These are phyloP conservation scores for Lentinula boryana DNA, from an alignment of 768 basidiomycete species.

Conservation along the genomic window DNA sequence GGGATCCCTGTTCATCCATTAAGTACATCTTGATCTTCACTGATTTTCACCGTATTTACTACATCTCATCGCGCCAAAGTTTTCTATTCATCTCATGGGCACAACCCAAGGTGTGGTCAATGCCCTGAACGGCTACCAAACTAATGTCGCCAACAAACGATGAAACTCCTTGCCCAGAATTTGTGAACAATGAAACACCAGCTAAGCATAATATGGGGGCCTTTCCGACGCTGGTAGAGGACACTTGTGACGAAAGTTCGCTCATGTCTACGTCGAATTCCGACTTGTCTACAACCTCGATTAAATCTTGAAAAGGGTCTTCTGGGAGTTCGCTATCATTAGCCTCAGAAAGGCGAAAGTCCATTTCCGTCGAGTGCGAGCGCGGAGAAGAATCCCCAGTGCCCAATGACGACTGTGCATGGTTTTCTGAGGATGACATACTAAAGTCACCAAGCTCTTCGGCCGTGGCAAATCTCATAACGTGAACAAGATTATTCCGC, in stretches of 20 bases:
- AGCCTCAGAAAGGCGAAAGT: not conserved
- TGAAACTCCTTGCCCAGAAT: not conserved
- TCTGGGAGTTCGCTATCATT: not conserved
- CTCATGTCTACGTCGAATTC: conserved; percentile 19
- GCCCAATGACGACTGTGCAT: not conserved
- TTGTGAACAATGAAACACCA: conserved; percentile 16
- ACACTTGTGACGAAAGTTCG: not conserved
- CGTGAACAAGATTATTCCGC: conserved; percentile 36
- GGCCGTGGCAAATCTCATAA: conserved; percentile 33
- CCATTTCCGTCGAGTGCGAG: conserved; percentile 23
- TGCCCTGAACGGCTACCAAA: not conserved
- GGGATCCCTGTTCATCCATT: too few species aligned
- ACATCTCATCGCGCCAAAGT: not conserved
- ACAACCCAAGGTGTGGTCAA: conserved; percentile 30
- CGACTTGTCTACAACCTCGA: conserved; percentile 15
- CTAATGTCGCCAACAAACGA: not conserved
- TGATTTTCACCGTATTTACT: too few species aligned
- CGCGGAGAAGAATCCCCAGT: conserved; percentile 4
- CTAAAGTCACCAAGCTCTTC: conserved; percentile 12
- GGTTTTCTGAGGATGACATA: conserved; percentile 10
- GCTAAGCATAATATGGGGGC: conserved; percentile 37
- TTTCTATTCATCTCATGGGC: conserved; percentile 21
- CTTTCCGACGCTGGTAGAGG: conserved; percentile 5
- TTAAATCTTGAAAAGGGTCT: not conserved
- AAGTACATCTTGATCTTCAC: too few species aligned